Percentiles rank a stretch among this genome's conserved stretches.
Evolutionary conservation across 148 eudicot genomes (phyloP).

Genomic region (Fagopyrum homotropicum): DNA sequence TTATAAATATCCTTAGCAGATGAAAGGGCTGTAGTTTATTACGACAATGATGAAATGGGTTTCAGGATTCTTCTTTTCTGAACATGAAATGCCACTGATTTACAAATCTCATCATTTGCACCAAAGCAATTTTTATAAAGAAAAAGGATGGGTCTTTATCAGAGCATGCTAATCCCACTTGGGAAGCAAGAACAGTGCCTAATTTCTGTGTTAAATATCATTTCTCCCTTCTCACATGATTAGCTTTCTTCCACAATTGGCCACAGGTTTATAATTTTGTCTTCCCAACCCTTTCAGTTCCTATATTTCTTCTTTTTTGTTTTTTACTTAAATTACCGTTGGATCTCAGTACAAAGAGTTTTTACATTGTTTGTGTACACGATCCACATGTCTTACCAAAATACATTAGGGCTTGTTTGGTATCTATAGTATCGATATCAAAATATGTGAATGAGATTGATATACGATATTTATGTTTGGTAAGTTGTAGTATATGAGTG

Average conservation of each 20-base stretch:
- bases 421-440: too few relatives aligned
- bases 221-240: not conserved
- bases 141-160: not conserved
- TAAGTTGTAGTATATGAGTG: too few relatives aligned
- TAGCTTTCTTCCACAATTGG: constrained; percentile 1
- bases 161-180: constrained; percentile 13
- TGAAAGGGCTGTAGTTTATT: not conserved
- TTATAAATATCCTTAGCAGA: not conserved
- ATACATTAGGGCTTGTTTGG: too few relatives aligned
- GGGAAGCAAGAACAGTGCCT: constrained; percentile 13
- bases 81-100: constrained; percentile 7
- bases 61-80: not conserved
- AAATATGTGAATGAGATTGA: too few relatives aligned
- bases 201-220: constrained; percentile 1
- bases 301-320: not conserved
- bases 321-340: not conserved
- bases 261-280: not conserved
- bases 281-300: not conserved
- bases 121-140: not conserved
- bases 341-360: not conserved
- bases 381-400: not conserved
- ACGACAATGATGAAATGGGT: constrained; percentile 5
- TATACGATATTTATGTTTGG: too few relatives aligned
- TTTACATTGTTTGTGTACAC: too few relatives aligned
- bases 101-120: constrained; percentile 9